phyloP scores from a whole-genome alignment of 345 rosid genomes.

The Melastoma malabathricum region DNA sequence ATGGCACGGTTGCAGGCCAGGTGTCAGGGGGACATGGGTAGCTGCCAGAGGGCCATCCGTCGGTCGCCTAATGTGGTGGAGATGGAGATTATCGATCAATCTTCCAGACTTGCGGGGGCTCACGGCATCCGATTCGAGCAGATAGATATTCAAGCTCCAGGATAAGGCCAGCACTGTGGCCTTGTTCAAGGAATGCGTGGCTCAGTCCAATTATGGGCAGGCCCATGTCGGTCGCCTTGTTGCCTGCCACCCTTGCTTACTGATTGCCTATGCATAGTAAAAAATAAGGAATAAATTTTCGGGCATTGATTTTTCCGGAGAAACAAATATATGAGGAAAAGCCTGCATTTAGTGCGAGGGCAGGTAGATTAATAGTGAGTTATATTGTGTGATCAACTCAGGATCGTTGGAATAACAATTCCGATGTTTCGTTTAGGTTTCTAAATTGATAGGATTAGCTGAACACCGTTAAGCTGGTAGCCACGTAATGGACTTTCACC shows the following conservation, averaged over 20 bases:
- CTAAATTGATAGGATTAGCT: conserved; percentile 72
- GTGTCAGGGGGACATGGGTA: too few species aligned
- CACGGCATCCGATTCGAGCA: conserved; percentile 67
- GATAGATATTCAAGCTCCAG: conserved; percentile 82
- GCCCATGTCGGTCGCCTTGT: conserved; percentile 14
- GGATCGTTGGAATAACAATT: background rate
- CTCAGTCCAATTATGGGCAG: conserved; percentile 42
- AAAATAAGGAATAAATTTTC: conserved; percentile 24
- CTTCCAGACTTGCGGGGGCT: conserved; percentile 85
- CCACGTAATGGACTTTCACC: conserved; percentile 97
- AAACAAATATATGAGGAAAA: too few species aligned
- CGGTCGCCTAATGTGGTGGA: conserved; percentile 87
- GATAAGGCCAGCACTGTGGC: conserved; percentile 51
- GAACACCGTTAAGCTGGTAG: conserved; percentile 98
- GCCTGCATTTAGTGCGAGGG: too few species aligned
- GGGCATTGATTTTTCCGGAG: too few species aligned
- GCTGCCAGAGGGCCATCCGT: too few species aligned
- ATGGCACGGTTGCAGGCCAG: too few species aligned
- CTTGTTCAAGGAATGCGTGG: conserved; percentile 91
- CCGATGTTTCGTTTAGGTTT: conserved; percentile 18
- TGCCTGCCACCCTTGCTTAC: conserved; percentile 16
- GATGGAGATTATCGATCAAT: too few species aligned
- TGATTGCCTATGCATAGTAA: conserved; percentile 10
- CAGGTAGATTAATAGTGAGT: too few species aligned
- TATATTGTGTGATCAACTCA: background rate